These are phyloP conservation scores for Pseudogymnoascus pannorum DNA, from an alignment of 2,329 filamentous ascomycete genomes.

Conservation along the genomic window DNA sequence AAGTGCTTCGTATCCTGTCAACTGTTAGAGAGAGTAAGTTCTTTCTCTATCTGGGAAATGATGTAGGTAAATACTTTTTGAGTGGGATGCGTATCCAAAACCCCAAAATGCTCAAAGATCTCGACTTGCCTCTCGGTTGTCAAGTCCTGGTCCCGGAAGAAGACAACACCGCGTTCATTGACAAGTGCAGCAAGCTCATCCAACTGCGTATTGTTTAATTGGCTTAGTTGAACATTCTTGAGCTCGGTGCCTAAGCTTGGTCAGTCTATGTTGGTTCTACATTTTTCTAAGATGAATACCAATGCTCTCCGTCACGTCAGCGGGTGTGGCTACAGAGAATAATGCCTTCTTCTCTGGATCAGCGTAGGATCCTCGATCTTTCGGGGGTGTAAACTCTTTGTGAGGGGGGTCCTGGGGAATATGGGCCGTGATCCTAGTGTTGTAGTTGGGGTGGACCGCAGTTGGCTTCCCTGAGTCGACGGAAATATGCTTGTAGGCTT, in stretches of 20 bases:
- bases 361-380: constrained; percentile 36
- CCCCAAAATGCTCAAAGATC: constrained; percentile 19
- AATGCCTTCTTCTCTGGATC: constrained; percentile 39
- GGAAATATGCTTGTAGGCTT: constrained; percentile 23
- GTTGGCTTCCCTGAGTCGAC: constrained; percentile 20
- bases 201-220: constrained; percentile 20
- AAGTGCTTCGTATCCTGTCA: constrained; percentile 7
- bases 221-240: constrained; percentile 20
- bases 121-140: constrained; percentile 19
- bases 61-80: not conserved
- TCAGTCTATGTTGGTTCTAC: constrained; percentile 21
- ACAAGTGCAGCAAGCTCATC: constrained; percentile 27
- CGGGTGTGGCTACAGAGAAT: constrained; percentile 32
- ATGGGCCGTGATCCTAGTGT: constrained; percentile 18
- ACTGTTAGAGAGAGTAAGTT: not conserved
- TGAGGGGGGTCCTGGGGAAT: constrained; percentile 16
- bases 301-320: constrained; percentile 38
- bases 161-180: constrained; percentile 26
- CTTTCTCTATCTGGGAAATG: not conserved
- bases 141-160: constrained; percentile 21
- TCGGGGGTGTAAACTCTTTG: constrained; percentile 17
- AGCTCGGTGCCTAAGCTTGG: constrained; percentile 18
- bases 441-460: constrained; percentile 19
- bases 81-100: constrained; percentile 15
- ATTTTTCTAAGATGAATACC: constrained; percentile 31